Percentiles rank a stretch among this genome's conserved stretches.
These are phyloP conservation scores for Trichophyton verrucosum DNA, from an alignment of 2,329 filamentous ascomycete genomes.

Conservation along the genomic window DNA sequence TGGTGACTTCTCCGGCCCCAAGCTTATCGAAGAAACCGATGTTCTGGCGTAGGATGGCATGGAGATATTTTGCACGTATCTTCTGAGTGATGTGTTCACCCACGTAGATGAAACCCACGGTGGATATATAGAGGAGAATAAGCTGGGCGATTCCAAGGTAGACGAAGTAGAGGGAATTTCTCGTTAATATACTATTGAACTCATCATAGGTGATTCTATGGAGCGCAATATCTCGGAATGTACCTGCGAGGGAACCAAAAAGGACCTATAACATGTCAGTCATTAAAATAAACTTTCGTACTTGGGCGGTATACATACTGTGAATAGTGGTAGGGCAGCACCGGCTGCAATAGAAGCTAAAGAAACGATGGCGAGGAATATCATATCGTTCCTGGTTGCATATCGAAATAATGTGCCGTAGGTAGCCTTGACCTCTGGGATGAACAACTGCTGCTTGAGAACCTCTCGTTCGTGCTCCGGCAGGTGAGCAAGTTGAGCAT, in stretches of 20 bases:
- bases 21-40: conserved; percentile 90
- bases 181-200: conserved; percentile 50
- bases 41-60: conserved; percentile 74
- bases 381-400: conserved; percentile 50
- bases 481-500: conserved; percentile 49
- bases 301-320: conserved; percentile 34
- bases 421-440: conserved; percentile 52
- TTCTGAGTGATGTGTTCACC: conserved; percentile 68
- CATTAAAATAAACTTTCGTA: not conserved
- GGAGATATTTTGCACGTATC: conserved; percentile 71
- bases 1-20: conserved; percentile 85
- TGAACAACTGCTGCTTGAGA: conserved; percentile 55
- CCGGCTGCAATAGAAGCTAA: conserved; percentile 59
- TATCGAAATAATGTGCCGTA: conserved; percentile 57
- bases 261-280: conserved; percentile 35
- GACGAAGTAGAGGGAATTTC: conserved; percentile 67
- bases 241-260: conserved; percentile 62
- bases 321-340: conserved; percentile 68
- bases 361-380: conserved; percentile 50
- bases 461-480: conserved; percentile 54
- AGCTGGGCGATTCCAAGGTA: conserved; percentile 77
- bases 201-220: conserved; percentile 36
- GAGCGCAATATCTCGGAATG: conserved; percentile 54
- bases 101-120: conserved; percentile 79
- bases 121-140: conserved; percentile 62